A percentile compares a stretch with the other conserved stretches of the same genome.
Evolutionary conservation across 768 basidiomycete species (phyloP).

Genomic region (Hydnomerulius pinastri): DNA sequence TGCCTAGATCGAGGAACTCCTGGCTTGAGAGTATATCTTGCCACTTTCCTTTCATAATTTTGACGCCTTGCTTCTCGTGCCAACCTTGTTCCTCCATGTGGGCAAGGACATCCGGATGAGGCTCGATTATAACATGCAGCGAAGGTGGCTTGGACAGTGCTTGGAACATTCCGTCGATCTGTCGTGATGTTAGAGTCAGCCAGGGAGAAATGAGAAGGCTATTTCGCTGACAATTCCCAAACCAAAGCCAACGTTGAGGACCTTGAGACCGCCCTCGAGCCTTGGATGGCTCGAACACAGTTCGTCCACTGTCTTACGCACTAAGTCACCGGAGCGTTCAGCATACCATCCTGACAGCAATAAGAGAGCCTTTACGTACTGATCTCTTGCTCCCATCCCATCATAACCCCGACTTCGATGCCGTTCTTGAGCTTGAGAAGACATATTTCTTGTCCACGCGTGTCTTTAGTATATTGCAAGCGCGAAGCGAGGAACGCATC

Average conservation of each 20-base stretch:
- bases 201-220: not conserved
- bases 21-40: slow-evolving; percentile 76
- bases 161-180: slow-evolving; percentile 89
- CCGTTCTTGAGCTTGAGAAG: slow-evolving; percentile 58
- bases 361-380: slow-evolving; percentile 45
- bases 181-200: slow-evolving; percentile 7
- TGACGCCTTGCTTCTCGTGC: slow-evolving; percentile 75
- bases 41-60: slow-evolving; percentile 89
- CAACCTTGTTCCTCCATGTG: slow-evolving; percentile 79
- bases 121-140: slow-evolving; percentile 89
- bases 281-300: slow-evolving; percentile 59
- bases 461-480: slow-evolving; percentile 69
- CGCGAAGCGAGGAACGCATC: slow-evolving; percentile 70
- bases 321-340: slow-evolving; percentile 37
- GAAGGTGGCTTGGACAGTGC: slow-evolving; percentile 55
- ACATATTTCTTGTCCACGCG: slow-evolving; percentile 81
- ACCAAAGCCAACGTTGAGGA: slow-evolving; percentile 94
- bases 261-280: slow-evolving; percentile 47
- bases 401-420: slow-evolving; percentile 96
- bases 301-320: slow-evolving; percentile 74
- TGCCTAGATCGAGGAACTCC: slow-evolving; percentile 60
- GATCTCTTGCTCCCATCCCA: slow-evolving; percentile 94
- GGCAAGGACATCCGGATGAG: slow-evolving; percentile 88
- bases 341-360: slow-evolving; percentile 15
- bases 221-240: slow-evolving; percentile 75